Conservation (phyloP, 495 filamentous ascomycete genomes). For the Trichocladium uniseriatum region DNA sequence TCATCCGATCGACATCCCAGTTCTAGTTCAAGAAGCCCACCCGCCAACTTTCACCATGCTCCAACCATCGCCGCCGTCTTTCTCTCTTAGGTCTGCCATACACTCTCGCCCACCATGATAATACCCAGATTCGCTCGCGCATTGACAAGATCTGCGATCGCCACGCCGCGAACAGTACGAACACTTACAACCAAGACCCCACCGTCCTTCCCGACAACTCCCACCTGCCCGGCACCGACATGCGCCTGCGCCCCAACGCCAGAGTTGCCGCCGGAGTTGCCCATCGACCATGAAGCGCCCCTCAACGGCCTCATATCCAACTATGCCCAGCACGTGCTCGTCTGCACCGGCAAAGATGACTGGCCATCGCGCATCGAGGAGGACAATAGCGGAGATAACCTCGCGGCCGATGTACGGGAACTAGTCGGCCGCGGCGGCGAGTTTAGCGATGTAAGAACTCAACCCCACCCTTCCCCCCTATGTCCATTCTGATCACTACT, state of each 20-base stretch:
- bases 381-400: constrained; percentile 44
- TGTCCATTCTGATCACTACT: neutral
- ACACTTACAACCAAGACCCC: constrained; percentile 6
- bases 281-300: constrained; percentile 61
- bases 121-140: neutral
- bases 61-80: neutral
- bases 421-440: constrained; percentile 56
- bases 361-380: constrained; percentile 67
- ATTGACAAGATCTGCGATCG: neutral
- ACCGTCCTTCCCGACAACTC: constrained; percentile 40
- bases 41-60: constrained; percentile 1
- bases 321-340: constrained; percentile 75
- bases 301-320: constrained; percentile 65
- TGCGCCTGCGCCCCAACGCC: constrained; percentile 62
- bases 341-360: constrained; percentile 70
- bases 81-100: neutral
- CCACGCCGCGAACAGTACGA: neutral
- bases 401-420: constrained; percentile 62
- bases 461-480: neutral
- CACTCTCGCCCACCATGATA: constrained; percentile 6
- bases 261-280: constrained; percentile 53
- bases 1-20: neutral
- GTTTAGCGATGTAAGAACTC: constrained; percentile 55
- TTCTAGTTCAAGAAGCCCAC: neutral
- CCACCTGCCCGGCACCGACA: constrained; percentile 60